Percentiles rank a stretch among this genome's conserved stretches.
phyloP scores from a whole-genome alignment of 2,329 filamentous ascomycete genomes.

The Botrytis aclada region DNA sequence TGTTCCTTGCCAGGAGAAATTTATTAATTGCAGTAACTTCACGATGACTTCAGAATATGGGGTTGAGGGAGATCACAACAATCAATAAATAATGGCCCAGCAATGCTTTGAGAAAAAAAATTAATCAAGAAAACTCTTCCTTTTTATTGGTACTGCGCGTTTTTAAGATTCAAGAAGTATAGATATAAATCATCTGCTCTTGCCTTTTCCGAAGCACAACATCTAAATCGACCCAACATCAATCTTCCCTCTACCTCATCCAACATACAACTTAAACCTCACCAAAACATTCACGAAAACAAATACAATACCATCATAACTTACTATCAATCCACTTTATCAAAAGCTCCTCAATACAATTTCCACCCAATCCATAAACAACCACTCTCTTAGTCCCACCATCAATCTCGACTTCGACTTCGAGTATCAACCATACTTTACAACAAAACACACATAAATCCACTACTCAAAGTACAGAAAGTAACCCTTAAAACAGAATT shows the following conservation, averaged over 20 bases:
- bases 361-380: neutral
- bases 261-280: neutral
- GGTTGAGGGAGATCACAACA: conserved; percentile 4
- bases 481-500: neutral
- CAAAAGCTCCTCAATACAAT: neutral
- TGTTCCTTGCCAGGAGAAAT: neutral
- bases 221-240: neutral
- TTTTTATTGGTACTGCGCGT: neutral
- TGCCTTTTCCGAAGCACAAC: neutral
- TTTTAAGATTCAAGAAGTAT: neutral
- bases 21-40: neutral
- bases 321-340: neutral
- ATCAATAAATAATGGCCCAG: conserved; percentile 4
- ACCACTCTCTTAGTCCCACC: neutral
- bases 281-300: neutral
- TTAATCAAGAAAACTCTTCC: neutral
- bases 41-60: conserved; percentile 8
- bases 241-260: neutral
- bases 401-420: neutral
- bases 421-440: neutral
- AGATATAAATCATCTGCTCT: conserved; percentile 5
- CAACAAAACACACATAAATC: neutral
- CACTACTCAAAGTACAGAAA: neutral
- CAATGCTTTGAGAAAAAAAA: neutral
- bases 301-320: conserved; percentile 5